phyloP scores from a whole-genome alignment of 331 rosid species.

The Telfairia occidentalis region DNA sequence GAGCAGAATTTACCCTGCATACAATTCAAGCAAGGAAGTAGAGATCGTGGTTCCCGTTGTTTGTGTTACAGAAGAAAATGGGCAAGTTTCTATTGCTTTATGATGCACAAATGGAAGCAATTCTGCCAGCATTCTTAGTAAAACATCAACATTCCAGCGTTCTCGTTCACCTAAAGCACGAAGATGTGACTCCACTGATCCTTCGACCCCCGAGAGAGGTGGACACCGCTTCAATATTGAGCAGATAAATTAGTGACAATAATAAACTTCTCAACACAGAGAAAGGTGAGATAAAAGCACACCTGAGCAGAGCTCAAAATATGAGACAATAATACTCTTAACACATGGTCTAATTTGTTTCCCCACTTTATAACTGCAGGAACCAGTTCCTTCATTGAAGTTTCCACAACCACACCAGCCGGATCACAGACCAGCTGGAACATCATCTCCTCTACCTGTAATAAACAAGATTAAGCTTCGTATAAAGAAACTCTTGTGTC shows the following conservation, averaged over 20 bases:
- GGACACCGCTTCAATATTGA: conserved; percentile 62
- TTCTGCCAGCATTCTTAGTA: conserved; percentile 59
- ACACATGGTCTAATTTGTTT: conserved; percentile 63
- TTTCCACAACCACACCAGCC: conserved; percentile 90
- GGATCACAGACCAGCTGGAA: conserved; percentile 92
- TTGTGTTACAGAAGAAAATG: conserved; percentile 50
- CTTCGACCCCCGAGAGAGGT: conserved; percentile 97
- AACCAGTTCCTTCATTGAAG: conserved; percentile 66
- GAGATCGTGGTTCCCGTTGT: conserved; percentile 43
- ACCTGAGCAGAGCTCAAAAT: conserved; percentile 69
- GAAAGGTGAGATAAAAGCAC: conserved; percentile 18
- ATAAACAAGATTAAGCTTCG: conserved; percentile 28
- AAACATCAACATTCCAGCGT: conserved; percentile 85
- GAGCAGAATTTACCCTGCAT: conserved; percentile 51
- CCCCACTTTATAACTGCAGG: conserved; percentile 92
- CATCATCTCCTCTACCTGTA: conserved; percentile 93
- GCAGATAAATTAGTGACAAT: conserved; percentile 8
- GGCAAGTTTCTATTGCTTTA: conserved; percentile 66
- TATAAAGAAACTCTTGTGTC: conserved; percentile 15
- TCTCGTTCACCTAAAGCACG: conserved; percentile 87
- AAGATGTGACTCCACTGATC: conserved; percentile 84
- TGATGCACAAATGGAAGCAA: conserved; percentile 56
- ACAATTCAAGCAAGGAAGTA: conserved; percentile 61
- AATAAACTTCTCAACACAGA: conserved; percentile 1
- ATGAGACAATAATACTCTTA: conserved; percentile 57